A percentile compares a stretch with the other conserved stretches of the same genome.
phyloP scores from a whole-genome alignment of 2,329 filamentous ascomycete genomes.

The Sclerotinia trifoliorum region DNA sequence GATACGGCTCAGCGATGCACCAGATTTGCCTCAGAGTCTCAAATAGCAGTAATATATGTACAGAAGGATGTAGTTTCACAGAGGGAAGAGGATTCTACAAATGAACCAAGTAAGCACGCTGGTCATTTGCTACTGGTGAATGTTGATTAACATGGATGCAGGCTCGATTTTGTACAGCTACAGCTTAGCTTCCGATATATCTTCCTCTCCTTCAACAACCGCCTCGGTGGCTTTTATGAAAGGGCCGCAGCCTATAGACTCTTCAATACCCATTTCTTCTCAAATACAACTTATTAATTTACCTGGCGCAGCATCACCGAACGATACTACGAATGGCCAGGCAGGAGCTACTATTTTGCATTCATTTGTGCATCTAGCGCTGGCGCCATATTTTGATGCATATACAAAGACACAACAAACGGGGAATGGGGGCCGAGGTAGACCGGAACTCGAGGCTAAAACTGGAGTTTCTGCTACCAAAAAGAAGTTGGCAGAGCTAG shows the following conservation, averaged over 20 bases:
- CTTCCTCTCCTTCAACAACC: conserved; percentile 73
- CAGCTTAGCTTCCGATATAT: conserved; percentile 77
- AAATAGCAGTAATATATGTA: conserved; percentile 78
- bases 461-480: conserved; percentile 96
- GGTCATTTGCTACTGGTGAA: background rate
- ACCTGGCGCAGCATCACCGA: conserved; percentile 69
- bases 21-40: conserved; percentile 84
- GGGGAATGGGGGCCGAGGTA: conserved; percentile 63
- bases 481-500: conserved; percentile 93
- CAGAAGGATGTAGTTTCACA: conserved; percentile 71
- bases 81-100: conserved; percentile 34
- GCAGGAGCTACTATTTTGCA: conserved; percentile 75
- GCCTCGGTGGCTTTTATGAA: conserved; percentile 89
- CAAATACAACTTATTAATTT: conserved; percentile 94
- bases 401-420: conserved; percentile 81
- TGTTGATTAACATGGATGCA: conserved; percentile 42
- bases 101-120: conserved; percentile 42
- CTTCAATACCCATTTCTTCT: conserved; percentile 73
- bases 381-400: conserved; percentile 96
- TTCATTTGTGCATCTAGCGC: conserved; percentile 83
- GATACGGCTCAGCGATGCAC: conserved; percentile 86
- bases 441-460: conserved; percentile 84
- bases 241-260: conserved; percentile 82
- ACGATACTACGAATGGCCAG: conserved; percentile 64
- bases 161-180: conserved; percentile 65